Conservation (phyloP, 2,329 filamentous ascomycete genomes). For the Stachybotrys chartarum region DNA sequence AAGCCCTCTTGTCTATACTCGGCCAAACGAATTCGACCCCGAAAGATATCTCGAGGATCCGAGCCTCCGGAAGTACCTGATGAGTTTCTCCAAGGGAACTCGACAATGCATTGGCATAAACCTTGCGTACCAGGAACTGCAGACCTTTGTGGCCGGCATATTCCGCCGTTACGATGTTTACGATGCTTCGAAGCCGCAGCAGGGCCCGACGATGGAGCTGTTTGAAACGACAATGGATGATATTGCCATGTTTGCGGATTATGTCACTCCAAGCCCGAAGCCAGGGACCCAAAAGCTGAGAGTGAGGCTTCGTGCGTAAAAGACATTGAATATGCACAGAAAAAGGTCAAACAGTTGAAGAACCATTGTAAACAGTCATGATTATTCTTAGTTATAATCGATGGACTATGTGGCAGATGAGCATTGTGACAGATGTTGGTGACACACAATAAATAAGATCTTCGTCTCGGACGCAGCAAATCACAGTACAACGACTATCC, state of each 20-base stretch:
- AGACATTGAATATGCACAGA: too few relatives aligned
- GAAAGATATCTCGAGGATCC: conserved; percentile 11
- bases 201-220: conserved; percentile 10
- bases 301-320: conserved; percentile 3
- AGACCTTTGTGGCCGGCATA: conserved; percentile 9
- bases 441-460: too few relatives aligned
- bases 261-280: conserved; percentile 5
- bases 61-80: conserved; percentile 2
- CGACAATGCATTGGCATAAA: conserved; percentile 12
- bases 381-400: too few relatives aligned
- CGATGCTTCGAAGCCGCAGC: conserved; percentile 2
- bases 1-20: conserved; percentile 4
- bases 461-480: too few relatives aligned
- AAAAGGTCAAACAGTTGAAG: too few relatives aligned
- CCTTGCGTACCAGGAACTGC: conserved; percentile 12
- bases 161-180: conserved; percentile 11
- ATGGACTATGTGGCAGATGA: too few relatives aligned
- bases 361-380: too few relatives aligned
- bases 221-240: conserved; percentile 9
- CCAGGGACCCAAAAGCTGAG: conserved; percentile 8
- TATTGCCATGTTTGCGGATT: conserved; percentile 8
- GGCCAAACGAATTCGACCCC: conserved; percentile 19
- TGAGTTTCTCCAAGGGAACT: conserved; percentile 10
- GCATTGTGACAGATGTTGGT: too few relatives aligned
- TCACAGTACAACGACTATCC: too few relatives aligned